Evolutionary conservation across 2,329 filamentous ascomycete species (phyloP).

Genomic region (Endothia cerciana): DNA sequence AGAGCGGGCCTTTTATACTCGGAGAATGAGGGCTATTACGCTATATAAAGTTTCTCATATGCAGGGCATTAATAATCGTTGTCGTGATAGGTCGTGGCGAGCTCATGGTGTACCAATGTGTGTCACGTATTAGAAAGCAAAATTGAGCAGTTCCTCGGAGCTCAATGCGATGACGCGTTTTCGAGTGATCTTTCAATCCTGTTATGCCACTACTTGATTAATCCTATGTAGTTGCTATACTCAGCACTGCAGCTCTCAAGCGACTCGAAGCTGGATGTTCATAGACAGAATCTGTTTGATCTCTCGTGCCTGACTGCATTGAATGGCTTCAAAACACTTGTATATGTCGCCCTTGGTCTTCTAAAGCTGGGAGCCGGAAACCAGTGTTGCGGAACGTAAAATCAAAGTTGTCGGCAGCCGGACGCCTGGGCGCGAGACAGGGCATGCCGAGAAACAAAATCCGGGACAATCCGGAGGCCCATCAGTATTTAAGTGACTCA

Average conservation of each 20-base stretch:
- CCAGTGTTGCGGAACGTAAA: not conserved
- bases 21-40: not conserved
- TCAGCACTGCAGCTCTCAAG: too few relatives aligned
- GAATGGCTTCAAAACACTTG: not conserved
- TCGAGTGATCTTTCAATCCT: not conserved
- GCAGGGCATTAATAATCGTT: not conserved
- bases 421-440: not conserved
- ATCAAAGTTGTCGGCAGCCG: not conserved
- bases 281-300: too few relatives aligned
- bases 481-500: not conserved
- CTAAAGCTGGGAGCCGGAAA: not conserved
- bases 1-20: not conserved
- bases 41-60: not conserved
- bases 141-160: slow-evolving; percentile 1
- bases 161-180: not conserved
- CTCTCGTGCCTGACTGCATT: not conserved
- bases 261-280: too few relatives aligned
- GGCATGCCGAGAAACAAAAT: not conserved
- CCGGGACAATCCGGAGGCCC: not conserved
- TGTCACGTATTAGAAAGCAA: not conserved
- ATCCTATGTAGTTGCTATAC: too few relatives aligned
- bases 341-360: not conserved
- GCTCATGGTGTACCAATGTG: not conserved
- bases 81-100: not conserved
- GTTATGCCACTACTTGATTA: not conserved